phyloP scores from a whole-genome alignment of 2,329 filamentous ascomycete species.

The Simplicillium sp. region DNA sequence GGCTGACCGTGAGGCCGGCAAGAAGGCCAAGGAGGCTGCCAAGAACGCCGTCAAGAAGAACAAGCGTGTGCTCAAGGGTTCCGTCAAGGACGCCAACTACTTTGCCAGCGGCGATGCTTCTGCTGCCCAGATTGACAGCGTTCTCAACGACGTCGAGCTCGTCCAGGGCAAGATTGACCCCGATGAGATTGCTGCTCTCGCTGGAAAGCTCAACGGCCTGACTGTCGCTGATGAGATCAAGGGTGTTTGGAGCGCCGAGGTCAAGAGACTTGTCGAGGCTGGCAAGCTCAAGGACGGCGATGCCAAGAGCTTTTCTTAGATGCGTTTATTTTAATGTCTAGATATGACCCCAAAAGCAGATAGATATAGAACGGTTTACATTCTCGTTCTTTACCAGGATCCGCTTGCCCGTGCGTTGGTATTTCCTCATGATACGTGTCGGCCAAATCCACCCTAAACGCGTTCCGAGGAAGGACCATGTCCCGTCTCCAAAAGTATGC shows the following conservation, averaged over 20 bases:
- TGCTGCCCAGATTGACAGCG: constrained; percentile 70
- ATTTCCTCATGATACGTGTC: no score
- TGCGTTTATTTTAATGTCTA: constrained; percentile 1
- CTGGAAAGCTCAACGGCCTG: constrained; percentile 67
- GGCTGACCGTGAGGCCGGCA: constrained; percentile 68
- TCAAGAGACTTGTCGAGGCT: constrained; percentile 65
- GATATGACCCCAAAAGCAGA: neutral
- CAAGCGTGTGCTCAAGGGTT: constrained; percentile 90
- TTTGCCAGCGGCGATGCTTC: constrained; percentile 66
- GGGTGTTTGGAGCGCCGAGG: constrained; percentile 68
- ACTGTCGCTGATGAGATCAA: constrained; percentile 82
- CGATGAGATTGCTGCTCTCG: constrained; percentile 80
- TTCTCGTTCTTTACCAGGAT: no score
- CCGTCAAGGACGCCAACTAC: constrained; percentile 97
- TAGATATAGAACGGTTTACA: no score
- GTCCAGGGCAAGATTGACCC: constrained; percentile 82
- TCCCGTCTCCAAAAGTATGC: no score
- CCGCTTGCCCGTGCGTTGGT: no score
- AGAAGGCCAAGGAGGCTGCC: constrained; percentile 97
- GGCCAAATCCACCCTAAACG: no score
- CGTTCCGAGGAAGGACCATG: no score
- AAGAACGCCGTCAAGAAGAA: constrained; percentile 99
- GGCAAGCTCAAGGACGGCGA: constrained; percentile 85
- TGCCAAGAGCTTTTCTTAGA: constrained; percentile 50
- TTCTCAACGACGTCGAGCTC: constrained; percentile 76